Base-by-base conservation (phyloP, 2,329 filamentous ascomycete genomes). In the Diaporthe eres region DNA sequence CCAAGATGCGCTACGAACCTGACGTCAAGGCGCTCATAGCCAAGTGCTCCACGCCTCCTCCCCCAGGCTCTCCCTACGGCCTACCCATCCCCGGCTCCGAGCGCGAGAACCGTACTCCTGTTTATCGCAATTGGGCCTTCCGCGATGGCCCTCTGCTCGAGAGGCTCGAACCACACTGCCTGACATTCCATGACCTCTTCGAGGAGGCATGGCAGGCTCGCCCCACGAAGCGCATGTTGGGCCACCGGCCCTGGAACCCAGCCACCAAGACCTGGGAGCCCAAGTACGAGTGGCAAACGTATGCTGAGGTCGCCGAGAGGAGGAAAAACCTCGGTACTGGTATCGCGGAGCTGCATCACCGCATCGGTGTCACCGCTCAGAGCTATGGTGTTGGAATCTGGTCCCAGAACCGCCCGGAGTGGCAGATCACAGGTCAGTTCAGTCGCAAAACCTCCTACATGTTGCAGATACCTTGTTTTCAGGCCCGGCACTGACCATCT, bases 391-490 rank as follows among this genome's bases (percentile, higher is more conserved):
- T 97, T 78, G 95, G 95, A 31, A 85, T 98, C 68, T 98, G 95
- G 95, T 94, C 94, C 81, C 94, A 95, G 84, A 97, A 97, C 85
- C 90, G 95, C 76, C 93, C 95, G 0, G 94, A 98, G 85, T 98
- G 95, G 95, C 94, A 97, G 87, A 92, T 98, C 77, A 91, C 93
- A 74, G 92, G 92, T 93, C 83, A 79, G 88, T 80, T 37, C 65
- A 22, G 10, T 2, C 49, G 7, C 34, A 19, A 6, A 5, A 47
- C 31, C 22, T 55, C 17, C 34, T 8, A 13, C 12, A 9, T 9
- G 13, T 42, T 10, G 31, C n/a, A 53, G 7, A 5, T 37, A 9
- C 39, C 44, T 25, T 7, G 12, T 44, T 17, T 2, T 25, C 44
- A 17, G 22, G n/a, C 12, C 15, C 9, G 9, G 25, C 63, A 65